These are phyloP conservation scores for Tricholoma furcatifolium DNA, from an alignment of 768 basidiomycete genomes.

Conservation along the genomic window DNA sequence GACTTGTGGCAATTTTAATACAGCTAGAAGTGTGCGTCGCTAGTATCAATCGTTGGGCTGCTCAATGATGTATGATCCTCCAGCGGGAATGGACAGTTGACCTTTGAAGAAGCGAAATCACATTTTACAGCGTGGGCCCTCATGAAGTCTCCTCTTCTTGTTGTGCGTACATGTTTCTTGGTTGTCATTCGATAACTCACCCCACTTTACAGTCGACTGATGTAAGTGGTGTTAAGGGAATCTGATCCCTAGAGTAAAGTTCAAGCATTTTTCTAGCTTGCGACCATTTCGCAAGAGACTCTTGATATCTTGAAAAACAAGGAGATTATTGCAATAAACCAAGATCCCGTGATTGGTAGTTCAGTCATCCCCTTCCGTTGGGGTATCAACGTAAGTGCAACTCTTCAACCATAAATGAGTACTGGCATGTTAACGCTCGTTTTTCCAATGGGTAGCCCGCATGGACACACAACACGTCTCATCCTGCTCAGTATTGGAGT, in stretches of 20 bases:
- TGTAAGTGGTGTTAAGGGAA: not conserved
- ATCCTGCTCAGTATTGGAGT: constrained; percentile 68
- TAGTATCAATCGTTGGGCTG: not conserved
- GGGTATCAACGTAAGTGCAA: constrained; percentile 54
- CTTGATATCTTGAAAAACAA: constrained; percentile 59
- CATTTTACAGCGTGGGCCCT: constrained; percentile 76
- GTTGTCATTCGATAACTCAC: not conserved
- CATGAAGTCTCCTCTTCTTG: constrained; percentile 61
- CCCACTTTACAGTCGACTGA: constrained; percentile 14
- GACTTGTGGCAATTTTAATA: not conserved
- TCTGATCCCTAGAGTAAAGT: not conserved
- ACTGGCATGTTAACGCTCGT: not conserved
- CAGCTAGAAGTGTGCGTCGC: constrained; percentile 53
- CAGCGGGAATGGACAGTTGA: constrained; percentile 63
- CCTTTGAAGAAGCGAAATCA: constrained; percentile 63
- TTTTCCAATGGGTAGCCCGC: constrained; percentile 23
- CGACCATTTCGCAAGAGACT: constrained; percentile 45
- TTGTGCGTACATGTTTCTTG: constrained; percentile 21
- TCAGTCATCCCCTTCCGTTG: constrained; percentile 67
- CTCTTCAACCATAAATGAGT: not conserved
- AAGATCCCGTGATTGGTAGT: constrained; percentile 63
- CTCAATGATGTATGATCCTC: not conserved
- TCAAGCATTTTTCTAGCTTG: constrained; percentile 26
- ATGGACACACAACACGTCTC: constrained; percentile 38
- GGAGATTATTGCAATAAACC: constrained; percentile 69